Evolutionary conservation across 345 rosid species (phyloP), one percentile per base, ranked within the genome.

Genomic region (Physaria fendleri): DNA sequence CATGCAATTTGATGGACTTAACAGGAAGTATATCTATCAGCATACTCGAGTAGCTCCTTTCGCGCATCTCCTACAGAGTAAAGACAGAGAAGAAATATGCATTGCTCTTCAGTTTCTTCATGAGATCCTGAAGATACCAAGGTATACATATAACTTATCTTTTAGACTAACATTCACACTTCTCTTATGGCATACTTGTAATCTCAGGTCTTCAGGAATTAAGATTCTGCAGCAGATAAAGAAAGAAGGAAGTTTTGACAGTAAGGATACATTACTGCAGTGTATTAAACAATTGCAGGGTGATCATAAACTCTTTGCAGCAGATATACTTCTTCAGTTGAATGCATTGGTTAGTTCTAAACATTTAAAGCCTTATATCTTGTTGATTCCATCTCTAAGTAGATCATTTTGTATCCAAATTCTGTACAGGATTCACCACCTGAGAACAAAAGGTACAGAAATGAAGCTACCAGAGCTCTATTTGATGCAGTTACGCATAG

Each of bases 1-100:
- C 41, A 92, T 92, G 88, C 83, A 85, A 55, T 84, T 84, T 74
- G 95, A 85, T 72, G 96, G 93, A 47, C 75, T 77, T 14, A 77
- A 89, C 80, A 84, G 95, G 66, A 74, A 67, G 64, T 54, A 72
- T 62, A 53, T 92, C 61, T 75, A 83, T 21, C 78, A 81, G 41
- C 63, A 64, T 50, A 69, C 82, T 66, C 74, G 81, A 34, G 62
- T 91, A 51, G 77, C 84, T 73, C 87, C 93, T 56, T 80, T 88
- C 45, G 74, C 76, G 27, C 45, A 62, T 64, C 82, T 85, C 33
- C 72, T 91, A 38, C 80, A 71, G 30, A 79, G 90, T 60, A 64
- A 74, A 21, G 71, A 78, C 66, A 75, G 71, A 64, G 76, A 71
- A 12, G 92, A 90, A 52, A 68, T 57, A 34, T 66, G 53, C 50